Base-by-base conservation (phyloP, 805 yeast genomes). In the Suhomyces sp. region DNA sequence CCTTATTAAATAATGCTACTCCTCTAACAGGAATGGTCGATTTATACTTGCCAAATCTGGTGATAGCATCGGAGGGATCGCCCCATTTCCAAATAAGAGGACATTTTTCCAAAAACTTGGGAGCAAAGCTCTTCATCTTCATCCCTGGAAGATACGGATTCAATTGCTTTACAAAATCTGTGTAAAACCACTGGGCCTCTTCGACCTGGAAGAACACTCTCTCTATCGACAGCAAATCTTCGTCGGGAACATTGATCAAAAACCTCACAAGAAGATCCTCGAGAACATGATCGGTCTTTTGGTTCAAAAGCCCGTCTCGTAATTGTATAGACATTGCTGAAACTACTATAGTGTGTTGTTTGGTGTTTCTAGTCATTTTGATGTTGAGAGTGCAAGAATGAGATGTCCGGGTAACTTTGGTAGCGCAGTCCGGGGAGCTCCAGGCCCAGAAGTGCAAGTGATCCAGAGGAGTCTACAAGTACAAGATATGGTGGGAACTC, bases 141-240 rank as follows among this genome's bases (percentile, higher is more conserved):
- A 92, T 72, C 2, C 81, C 65, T 1, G 97, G 98, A 53, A 93
- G 75, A 29, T 77, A 67, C 3, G 94, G 92, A 65, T 90, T 87
- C 60, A 85, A 71, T 33, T 79, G 80, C 33, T 92, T 79, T 10
- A 86, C 77, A 61, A 86, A 92, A 69, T 94, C 99, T 47, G 87
- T 80, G 69, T 92, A 94, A 65, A 88, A 94, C 99, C 99, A 94
- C 60, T 91, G 97, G 2, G 99, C 99, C 68, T 94, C 98, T 74
- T 94, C 99, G 41, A 94, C 85, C 66, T 92, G 96, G 72, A 94
- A 94, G 63, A 91, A 82, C 22, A 92, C 87, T 63, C 99, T 78
- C 54, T 72, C 93, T 25, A 85, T 79, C 13, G 92, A 80, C 31
- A 94, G 83, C 48, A 93, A 72, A 67, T 94, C 99, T 62, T 93